A percentile compares a stretch with the other conserved stretches of the same genome.
Evolutionary conservation across 225 moss, liverwort and hornwort species (phyloP).

Genomic region (Bryum argenteum): DNA sequence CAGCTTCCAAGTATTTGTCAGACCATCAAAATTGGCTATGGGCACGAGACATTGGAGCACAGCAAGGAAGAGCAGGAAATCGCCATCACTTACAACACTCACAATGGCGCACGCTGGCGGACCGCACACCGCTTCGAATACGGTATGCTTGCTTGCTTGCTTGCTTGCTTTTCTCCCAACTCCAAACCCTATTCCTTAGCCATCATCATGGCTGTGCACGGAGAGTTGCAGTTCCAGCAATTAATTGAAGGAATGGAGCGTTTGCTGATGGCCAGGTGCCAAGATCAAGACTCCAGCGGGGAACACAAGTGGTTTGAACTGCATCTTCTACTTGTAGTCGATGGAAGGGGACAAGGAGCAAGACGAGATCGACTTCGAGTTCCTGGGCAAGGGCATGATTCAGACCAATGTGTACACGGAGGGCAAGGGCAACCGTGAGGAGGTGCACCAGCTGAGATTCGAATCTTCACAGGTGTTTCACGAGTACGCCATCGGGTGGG

Average conservation of each 20-base stretch:
- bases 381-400: conserved; percentile 62
- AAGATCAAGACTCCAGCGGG: conserved; percentile 65
- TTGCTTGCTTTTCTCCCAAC: not conserved
- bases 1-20: conserved; percentile 35
- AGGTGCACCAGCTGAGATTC: conserved; percentile 59
- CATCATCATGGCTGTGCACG: too few relatives aligned
- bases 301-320: conserved; percentile 68
- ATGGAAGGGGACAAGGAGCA: conserved; percentile 63
- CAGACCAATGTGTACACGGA: conserved; percentile 67
- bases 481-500: conserved; percentile 68
- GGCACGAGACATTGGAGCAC: conserved; percentile 57
- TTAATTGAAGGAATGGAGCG: too few relatives aligned
- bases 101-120: conserved; percentile 73
- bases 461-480: conserved; percentile 68
- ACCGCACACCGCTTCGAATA: conserved; percentile 55
- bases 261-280: not conserved
- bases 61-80: conserved; percentile 51
- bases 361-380: conserved; percentile 87
- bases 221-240: too few relatives aligned
- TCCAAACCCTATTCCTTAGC: too few relatives aligned
- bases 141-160: conserved; percentile 25
- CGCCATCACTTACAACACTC: conserved; percentile 55
- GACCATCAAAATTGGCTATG: conserved; percentile 71
- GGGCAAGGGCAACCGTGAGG: conserved; percentile 64
- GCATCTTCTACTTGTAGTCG: conserved; percentile 75